These are phyloP conservation scores for Allium cepa DNA, from an alignment of 106 monocot species.

Conservation along the genomic window DNA sequence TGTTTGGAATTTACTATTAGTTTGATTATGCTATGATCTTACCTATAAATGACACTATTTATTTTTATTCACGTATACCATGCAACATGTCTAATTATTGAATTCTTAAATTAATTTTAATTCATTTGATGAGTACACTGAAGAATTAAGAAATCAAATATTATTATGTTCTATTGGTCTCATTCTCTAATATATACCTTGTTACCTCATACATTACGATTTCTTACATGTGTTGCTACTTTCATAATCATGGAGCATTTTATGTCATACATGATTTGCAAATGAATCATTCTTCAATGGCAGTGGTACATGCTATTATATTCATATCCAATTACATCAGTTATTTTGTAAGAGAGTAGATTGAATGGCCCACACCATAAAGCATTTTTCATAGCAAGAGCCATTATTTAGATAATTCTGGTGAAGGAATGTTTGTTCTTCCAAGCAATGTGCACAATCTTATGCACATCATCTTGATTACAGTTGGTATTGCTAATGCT, in stretches of 20 bases:
- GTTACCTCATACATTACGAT: no score
- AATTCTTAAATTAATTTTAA: no score
- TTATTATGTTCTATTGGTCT: no score
- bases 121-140: no score
- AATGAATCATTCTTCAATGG: conserved; percentile 80
- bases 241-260: conserved; percentile 23
- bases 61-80: no score
- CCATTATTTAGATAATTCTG: conserved; percentile 83
- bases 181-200: no score
- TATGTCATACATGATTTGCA: conserved; percentile 73
- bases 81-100: no score
- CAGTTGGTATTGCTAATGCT: conserved; percentile 74
- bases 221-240: no score
- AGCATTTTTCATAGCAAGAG: conserved; percentile 54
- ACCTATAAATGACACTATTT: no score
- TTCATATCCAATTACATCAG: conserved; percentile 79
- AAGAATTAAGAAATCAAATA: no score
- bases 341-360: conserved; percentile 76
- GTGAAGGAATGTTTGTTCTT: conserved; percentile 71
- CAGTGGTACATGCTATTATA: conserved; percentile 86
- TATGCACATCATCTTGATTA: conserved; percentile 62
- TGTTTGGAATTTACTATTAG: no score
- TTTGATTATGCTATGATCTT: no score
- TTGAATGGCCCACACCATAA: conserved; percentile 71
- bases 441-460: conserved; percentile 55